Base-by-base conservation (phyloP, 2,329 filamentous ascomycete genomes). In the Coniella lustricola region DNA sequence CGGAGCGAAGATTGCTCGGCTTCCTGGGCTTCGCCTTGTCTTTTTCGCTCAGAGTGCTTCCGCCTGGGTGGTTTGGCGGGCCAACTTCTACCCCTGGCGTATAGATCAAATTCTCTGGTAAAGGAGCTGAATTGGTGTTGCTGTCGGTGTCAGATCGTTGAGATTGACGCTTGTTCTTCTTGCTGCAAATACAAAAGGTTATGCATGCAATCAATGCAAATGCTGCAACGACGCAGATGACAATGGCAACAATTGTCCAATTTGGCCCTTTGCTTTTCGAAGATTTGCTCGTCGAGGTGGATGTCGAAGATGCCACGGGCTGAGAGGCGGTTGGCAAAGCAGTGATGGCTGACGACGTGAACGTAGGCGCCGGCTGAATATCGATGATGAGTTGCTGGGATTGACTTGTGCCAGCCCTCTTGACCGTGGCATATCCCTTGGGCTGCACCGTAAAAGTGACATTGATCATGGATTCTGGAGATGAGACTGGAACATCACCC, bases 181-280 rank as follows among this genome's bases (percentile, higher is more conserved):
- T 56, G n/a, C 58, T 56, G 33, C 60, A 59, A 9, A 57, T 63
- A 47, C 59, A 63, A 22, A 63, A 54, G 4, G 62, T 51, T 2
- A 64, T 56, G 16, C 66, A 53, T 8, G 66, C 51, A 4, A 68
- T 51, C 0, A 64, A 53, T 10, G 69, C 48, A 17, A 64, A 57
- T 1, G 73, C 53, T 13, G 74, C 54, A 2, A 71, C 50, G 16
- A 69, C 59, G 0, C 72, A 72, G 3, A 76, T 59, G 3, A 75
- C 63, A 3, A 70, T 67, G 1, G 70, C 72, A 13, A 74, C 56
- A 5, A 75, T 58, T 18, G 74, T 64, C 3, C 64, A 59, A 18
- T 56, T 52, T 39, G 29, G 40, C 25, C 21, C 22, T 13, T 17
- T 22, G 25, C 12, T 32, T 9, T 13, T 20, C 18, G 49, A 12